A percentile compares a stretch with the other conserved stretches of the same genome.
Evolutionary conservation across 768 basidiomycete genomes (phyloP).

Genomic region (Rhodosporidiobolus odoratus): DNA sequence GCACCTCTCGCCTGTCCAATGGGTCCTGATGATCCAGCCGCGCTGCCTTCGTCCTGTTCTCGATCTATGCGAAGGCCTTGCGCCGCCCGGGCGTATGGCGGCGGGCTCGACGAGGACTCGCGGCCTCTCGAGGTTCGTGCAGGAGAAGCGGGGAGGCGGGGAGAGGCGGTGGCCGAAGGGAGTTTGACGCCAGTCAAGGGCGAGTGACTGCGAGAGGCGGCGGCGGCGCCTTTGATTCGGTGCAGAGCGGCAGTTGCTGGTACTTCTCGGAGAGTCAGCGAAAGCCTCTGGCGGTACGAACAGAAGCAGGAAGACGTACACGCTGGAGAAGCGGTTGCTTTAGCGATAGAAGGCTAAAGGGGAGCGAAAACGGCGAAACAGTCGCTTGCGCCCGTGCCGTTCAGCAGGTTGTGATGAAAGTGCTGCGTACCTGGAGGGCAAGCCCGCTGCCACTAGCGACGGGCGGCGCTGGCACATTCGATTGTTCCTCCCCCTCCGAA

Average conservation of each 20-base stretch:
- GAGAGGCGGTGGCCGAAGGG: conserved; percentile 1
- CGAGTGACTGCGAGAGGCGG: background rate
- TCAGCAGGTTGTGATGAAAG: background rate
- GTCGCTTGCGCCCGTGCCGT: conserved; percentile 9
- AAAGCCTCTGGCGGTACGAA: rapidly evolving
- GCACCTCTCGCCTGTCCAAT: background rate
- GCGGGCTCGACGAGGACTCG: conserved; percentile 13
- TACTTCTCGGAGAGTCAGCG: background rate
- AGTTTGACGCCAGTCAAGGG: conserved; percentile 14
- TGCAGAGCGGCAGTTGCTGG: background rate
- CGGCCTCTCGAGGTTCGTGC: background rate
- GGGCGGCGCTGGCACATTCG: background rate
- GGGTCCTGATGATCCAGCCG: background rate
- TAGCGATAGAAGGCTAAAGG: conserved; percentile 9
- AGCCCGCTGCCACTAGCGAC: background rate
- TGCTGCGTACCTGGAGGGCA: background rate
- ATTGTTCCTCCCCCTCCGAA: background rate
- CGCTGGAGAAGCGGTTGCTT: conserved; percentile 11
- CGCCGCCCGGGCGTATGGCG: background rate
- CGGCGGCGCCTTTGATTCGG: conserved; percentile 13
- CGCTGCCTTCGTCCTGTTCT: background rate
- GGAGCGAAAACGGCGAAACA: background rate
- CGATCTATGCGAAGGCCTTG: background rate
- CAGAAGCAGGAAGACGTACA: background rate
- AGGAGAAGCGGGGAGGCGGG: background rate